These are phyloP conservation scores for Tinospora cordifolia DNA, from an alignment of 164 flowering plant genomes.

Conservation along the genomic window DNA sequence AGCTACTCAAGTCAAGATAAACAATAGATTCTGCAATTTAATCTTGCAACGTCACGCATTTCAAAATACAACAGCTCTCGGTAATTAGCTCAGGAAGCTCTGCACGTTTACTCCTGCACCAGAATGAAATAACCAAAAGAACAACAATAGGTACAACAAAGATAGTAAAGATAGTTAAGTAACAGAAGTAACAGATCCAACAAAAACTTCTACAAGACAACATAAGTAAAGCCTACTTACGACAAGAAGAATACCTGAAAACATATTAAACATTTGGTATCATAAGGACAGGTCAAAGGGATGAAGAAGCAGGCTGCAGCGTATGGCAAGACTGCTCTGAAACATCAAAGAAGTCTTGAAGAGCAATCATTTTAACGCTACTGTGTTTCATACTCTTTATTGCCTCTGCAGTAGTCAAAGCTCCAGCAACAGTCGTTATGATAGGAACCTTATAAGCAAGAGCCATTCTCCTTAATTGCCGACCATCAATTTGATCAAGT, in stretches of 20 bases:
- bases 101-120: neutral
- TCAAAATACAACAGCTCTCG: neutral
- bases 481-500: conserved; percentile 75
- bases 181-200: neutral
- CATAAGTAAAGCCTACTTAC: neutral
- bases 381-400: conserved; percentile 63
- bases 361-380: conserved; percentile 57
- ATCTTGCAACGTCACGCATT: neutral
- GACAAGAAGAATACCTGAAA: neutral
- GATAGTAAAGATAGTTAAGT: neutral
- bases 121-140: neutral
- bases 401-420: conserved; percentile 73
- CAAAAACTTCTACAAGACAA: neutral
- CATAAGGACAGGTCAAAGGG: neutral
- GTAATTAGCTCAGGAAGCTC: neutral
- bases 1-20: neutral
- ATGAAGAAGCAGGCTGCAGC: conserved; percentile 47
- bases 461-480: conserved; percentile 80
- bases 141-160: too few species aligned
- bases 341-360: conserved; percentile 66
- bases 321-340: conserved; percentile 18
- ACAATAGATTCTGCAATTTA: neutral
- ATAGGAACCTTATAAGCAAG: conserved; percentile 80
- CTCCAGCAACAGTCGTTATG: conserved; percentile 85
- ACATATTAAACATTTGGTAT: neutral